Evolutionary conservation across 306 rosid species (phyloP).

Genomic region (Malus sylvestris): DNA sequence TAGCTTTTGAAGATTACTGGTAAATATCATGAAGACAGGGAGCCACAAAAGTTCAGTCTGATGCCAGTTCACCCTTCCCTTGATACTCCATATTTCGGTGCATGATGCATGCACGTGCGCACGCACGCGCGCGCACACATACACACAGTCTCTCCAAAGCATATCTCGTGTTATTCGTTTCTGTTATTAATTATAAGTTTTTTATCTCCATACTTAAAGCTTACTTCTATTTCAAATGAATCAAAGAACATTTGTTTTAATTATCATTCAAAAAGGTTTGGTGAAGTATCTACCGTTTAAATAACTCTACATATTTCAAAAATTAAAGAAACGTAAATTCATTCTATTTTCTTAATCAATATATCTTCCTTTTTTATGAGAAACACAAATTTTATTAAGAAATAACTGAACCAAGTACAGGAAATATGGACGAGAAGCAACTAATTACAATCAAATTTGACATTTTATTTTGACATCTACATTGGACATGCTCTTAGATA

Average conservation of each 20-base stretch:
- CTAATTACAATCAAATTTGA: no score
- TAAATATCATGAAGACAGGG: neutral
- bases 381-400: neutral
- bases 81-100: neutral
- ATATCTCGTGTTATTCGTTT: neutral
- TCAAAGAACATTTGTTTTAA: neutral
- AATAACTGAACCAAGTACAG: neutral
- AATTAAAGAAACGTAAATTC: neutral
- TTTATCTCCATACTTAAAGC: neutral
- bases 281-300: neutral
- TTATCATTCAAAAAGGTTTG: neutral
- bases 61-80: neutral
- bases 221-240: neutral
- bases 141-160: neutral
- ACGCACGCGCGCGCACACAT: neutral
- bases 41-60: neutral
- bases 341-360: neutral
- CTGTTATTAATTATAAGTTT: neutral
- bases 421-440: neutral
- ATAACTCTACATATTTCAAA: neutral
- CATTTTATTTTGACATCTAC: no score
- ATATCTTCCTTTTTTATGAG: neutral
- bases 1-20: neutral
- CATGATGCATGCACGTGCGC: neutral
- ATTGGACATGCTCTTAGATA: neutral